Evolutionary conservation across 2,329 filamentous ascomycete species (phyloP).

Genomic region (Aspergillus aculeatus): DNA sequence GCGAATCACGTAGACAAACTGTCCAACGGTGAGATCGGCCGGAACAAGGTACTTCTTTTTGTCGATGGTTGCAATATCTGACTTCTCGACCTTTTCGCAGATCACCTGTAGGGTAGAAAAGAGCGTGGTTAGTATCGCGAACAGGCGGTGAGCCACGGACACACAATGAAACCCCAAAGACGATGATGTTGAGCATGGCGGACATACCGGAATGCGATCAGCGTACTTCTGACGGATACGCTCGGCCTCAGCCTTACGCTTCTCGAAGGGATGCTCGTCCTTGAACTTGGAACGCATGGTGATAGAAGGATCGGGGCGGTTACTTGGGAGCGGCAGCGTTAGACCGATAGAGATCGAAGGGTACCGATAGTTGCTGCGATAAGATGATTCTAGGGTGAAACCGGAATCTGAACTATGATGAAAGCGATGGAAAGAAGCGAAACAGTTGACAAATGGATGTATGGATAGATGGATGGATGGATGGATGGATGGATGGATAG

Average conservation of each 20-base stretch:
- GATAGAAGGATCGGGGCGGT: slow-evolving; percentile 23
- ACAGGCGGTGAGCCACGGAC: slow-evolving; percentile 32
- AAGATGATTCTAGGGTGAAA: neutral
- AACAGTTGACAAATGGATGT: neutral
- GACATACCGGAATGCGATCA: slow-evolving; percentile 93
- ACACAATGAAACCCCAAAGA: neutral
- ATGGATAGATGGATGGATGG: slow-evolving; percentile 11
- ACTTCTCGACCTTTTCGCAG: slow-evolving; percentile 99
- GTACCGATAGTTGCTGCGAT: neutral
- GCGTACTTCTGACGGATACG: slow-evolving; percentile 98
- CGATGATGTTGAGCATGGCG: neutral
- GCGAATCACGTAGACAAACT: slow-evolving; percentile 99
- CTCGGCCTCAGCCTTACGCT: slow-evolving; percentile 99
- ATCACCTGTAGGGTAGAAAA: slow-evolving; percentile 67
- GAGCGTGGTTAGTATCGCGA: slow-evolving; percentile 28
- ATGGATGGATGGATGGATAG: slow-evolving; percentile 19
- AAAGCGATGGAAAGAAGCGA: slow-evolving; percentile 9
- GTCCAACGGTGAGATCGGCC: slow-evolving; percentile 94
- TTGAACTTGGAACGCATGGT: slow-evolving; percentile 99
- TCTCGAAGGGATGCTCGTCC: slow-evolving; percentile 99
- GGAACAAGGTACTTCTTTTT: slow-evolving; percentile 99
- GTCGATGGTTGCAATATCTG: slow-evolving; percentile 98
- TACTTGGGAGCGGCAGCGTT: slow-evolving; percentile 5
- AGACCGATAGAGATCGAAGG: slow-evolving; percentile 3
- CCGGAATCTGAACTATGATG: slow-evolving; percentile 21